These are phyloP conservation scores for Paraphoma chrysanthemicola DNA, from an alignment of 2,329 filamentous ascomycete genomes.

Conservation along the genomic window DNA sequence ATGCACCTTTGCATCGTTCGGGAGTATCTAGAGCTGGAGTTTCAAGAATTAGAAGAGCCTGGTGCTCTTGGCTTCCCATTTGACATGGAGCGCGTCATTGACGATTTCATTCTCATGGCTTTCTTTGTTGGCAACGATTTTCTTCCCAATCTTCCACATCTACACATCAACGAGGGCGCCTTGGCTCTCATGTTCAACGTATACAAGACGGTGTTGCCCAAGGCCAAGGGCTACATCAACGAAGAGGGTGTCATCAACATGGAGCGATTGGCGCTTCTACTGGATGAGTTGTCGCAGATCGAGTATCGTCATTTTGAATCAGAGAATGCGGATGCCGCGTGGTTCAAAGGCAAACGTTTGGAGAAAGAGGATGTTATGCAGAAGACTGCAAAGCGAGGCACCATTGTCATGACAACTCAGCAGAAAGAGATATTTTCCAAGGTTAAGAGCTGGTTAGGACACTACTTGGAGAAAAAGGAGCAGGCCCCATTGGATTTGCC, in stretches of 20 bases:
- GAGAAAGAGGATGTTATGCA: slow-evolving; percentile 72
- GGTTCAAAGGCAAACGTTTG: slow-evolving; percentile 87
- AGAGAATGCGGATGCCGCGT: slow-evolving; percentile 86
- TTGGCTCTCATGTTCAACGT: slow-evolving; percentile 96
- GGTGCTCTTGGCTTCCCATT: slow-evolving; percentile 78
- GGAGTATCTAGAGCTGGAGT: slow-evolving; percentile 96
- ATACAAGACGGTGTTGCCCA: slow-evolving; percentile 89
- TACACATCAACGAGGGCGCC: slow-evolving; percentile 98
- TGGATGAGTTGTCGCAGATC: slow-evolving; percentile 85
- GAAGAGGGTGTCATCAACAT: slow-evolving; percentile 93
- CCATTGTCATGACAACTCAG: slow-evolving; percentile 75
- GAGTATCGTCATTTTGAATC: slow-evolving; percentile 93
- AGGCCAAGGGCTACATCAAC: slow-evolving; percentile 93
- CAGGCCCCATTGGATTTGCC: slow-evolving; percentile 73
- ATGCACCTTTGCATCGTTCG: slow-evolving; percentile 97
- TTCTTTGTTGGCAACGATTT: slow-evolving; percentile 99
- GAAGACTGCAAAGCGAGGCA: slow-evolving; percentile 65
- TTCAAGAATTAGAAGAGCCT: slow-evolving; percentile 84
- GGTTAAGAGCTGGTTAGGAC: slow-evolving; percentile 82
- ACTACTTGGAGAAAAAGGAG: slow-evolving; percentile 59
- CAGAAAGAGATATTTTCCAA: slow-evolving; percentile 84
- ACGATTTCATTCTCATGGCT: slow-evolving; percentile 99
- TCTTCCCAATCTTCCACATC: slow-evolving; percentile 90
- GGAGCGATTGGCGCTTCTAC: slow-evolving; percentile 74
- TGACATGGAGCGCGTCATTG: slow-evolving; percentile 94